A percentile compares a stretch with the other conserved stretches of the same genome.
Conservation (phyloP, 176 grass and related monocot genomes). For the Oryza punctata region DNA sequence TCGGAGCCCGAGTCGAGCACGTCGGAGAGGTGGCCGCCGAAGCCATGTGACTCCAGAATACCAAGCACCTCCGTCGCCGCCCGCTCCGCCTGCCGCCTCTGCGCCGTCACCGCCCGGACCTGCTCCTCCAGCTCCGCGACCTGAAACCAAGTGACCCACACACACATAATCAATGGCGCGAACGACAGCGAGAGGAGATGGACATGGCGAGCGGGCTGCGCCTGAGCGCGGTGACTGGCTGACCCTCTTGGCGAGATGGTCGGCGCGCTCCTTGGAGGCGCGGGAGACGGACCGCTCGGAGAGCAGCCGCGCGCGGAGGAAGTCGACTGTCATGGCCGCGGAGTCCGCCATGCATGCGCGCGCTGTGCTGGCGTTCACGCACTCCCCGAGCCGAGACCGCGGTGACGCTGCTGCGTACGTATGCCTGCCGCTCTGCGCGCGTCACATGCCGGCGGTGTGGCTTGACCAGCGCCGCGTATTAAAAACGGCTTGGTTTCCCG, state of each 20-base stretch:
- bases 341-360: slow-evolving; percentile 72
- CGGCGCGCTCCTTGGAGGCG: slow-evolving; percentile 80
- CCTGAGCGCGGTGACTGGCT: background rate
- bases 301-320: slow-evolving; percentile 91
- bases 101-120: slow-evolving; percentile 64
- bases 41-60: slow-evolving; percentile 65
- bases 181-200: background rate
- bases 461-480: slow-evolving; percentile 1
- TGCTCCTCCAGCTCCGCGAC: slow-evolving; percentile 92
- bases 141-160: slow-evolving; percentile 28
- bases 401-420: background rate
- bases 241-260: slow-evolving; percentile 82
- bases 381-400: background rate
- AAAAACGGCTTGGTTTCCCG: slow-evolving; percentile 26
- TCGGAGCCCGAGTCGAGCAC: slow-evolving; percentile 57
- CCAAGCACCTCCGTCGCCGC: slow-evolving; percentile 63
- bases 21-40: slow-evolving; percentile 59
- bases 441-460: slow-evolving; percentile 1
- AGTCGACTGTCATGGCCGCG: slow-evolving; percentile 89
- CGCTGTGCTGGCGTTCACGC: too few species aligned
- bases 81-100: slow-evolving; percentile 76
- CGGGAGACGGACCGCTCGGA: slow-evolving; percentile 89
- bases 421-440: background rate
- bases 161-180: background rate
- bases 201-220: background rate